Evolutionary conservation across 2,329 filamentous ascomycete genomes (phyloP).

Genomic region (Stemphylium vesicarium): DNA sequence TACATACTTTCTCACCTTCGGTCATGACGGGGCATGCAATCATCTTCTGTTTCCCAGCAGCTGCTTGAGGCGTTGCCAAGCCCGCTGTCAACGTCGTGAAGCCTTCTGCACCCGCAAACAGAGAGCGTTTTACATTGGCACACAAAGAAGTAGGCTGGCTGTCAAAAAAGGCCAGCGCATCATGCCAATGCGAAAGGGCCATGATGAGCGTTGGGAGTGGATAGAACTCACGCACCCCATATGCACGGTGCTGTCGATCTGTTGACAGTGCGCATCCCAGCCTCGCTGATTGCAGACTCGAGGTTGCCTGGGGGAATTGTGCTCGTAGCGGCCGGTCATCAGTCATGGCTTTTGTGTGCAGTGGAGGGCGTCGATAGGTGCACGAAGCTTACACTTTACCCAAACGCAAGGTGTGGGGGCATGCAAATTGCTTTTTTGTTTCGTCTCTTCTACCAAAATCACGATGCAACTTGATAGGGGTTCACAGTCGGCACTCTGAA

Average conservation of each 20-base stretch:
- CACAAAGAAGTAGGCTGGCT: conserved; percentile 28
- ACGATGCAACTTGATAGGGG: too few relatives aligned
- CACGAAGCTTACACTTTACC: too few relatives aligned
- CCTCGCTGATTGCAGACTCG: conserved; percentile 33
- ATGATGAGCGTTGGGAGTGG: conserved; percentile 14
- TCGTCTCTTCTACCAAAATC: too few relatives aligned
- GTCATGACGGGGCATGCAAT: neutral
- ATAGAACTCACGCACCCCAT: conserved; percentile 6
- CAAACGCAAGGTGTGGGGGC: too few relatives aligned
- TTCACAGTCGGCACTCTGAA: too few relatives aligned
- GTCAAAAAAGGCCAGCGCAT: conserved; percentile 22
- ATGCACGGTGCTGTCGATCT: conserved; percentile 29
- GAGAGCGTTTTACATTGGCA: conserved; percentile 23
- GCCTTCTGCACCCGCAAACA: conserved; percentile 13
- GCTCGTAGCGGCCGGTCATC: neutral
- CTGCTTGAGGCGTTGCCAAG: neutral
- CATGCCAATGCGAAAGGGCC: conserved; percentile 7
- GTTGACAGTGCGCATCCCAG: conserved; percentile 35
- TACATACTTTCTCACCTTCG: neutral
- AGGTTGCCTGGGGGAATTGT: conserved; percentile 1
- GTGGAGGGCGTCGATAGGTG: too few relatives aligned
- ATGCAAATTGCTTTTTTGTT: too few relatives aligned
- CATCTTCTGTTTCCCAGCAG: neutral
- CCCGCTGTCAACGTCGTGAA: neutral
- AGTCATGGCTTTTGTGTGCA: neutral